A percentile compares a stretch with the other conserved stretches of the same genome.
Conservation (phyloP, 2,329 filamentous ascomycete genomes). For the Penicillium corylophilum region DNA sequence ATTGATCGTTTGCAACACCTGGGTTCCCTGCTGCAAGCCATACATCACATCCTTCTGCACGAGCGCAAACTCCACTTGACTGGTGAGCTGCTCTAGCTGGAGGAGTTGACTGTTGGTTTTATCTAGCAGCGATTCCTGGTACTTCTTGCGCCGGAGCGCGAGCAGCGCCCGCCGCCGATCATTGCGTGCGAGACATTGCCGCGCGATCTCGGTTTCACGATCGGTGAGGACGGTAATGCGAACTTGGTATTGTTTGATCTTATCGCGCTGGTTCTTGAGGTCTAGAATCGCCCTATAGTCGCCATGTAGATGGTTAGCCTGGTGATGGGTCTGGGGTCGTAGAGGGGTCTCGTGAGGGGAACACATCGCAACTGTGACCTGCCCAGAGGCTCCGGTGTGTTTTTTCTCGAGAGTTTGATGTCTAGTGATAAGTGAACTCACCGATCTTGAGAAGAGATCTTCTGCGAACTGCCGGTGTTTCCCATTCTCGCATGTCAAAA, state of each 20-base stretch:
- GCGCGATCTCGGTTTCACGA: slow-evolving; percentile 83
- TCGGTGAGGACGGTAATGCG: slow-evolving; percentile 82
- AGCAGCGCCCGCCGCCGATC: slow-evolving; percentile 81
- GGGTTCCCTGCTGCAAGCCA: slow-evolving; percentile 86
- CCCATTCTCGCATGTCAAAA: slow-evolving; percentile 57
- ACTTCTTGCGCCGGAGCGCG: slow-evolving; percentile 91
- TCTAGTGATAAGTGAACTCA: slow-evolving; percentile 45
- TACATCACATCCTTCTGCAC: slow-evolving; percentile 97
- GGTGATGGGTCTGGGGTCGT: neutral
- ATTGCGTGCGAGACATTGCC: slow-evolving; percentile 73
- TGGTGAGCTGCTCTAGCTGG: slow-evolving; percentile 84
- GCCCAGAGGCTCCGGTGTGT: neutral
- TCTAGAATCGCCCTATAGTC: slow-evolving; percentile 84
- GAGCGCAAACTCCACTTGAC: slow-evolving; percentile 88
- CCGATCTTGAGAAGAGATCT: slow-evolving; percentile 82
- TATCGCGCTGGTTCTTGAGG: slow-evolving; percentile 96
- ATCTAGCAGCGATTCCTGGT: slow-evolving; percentile 82
- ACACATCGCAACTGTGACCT: neutral
- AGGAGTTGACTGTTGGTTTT: slow-evolving; percentile 94
- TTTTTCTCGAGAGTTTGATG: neutral
- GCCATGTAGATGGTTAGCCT: slow-evolving; percentile 5
- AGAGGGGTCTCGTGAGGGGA: slow-evolving; percentile 18
- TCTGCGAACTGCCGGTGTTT: slow-evolving; percentile 62
- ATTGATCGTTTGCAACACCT: slow-evolving; percentile 86
- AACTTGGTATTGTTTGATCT: slow-evolving; percentile 92